phyloP scores from a whole-genome alignment of 768 basidiomycete species.

The Suillus americanus region DNA sequence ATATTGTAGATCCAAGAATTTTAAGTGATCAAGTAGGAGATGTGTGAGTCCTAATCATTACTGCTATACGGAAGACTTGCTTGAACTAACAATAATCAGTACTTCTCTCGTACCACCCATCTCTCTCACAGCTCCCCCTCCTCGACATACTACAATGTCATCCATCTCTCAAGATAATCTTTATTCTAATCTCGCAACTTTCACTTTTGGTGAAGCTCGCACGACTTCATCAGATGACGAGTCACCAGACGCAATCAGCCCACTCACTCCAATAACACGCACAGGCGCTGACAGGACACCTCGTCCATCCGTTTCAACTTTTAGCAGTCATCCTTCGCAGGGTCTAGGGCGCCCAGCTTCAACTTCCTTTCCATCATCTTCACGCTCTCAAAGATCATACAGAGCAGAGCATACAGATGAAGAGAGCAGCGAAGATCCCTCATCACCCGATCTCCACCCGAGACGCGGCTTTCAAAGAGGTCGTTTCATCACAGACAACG shows the following conservation, averaged over 20 bases:
- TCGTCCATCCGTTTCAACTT: constrained; percentile 37
- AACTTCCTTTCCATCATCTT: constrained; percentile 12
- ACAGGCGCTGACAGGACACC: constrained; percentile 43
- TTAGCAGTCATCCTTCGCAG: constrained; percentile 35
- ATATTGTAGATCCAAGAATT: not conserved
- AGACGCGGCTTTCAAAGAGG: constrained; percentile 18
- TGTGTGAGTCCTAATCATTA: not conserved
- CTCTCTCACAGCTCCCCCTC: not conserved
- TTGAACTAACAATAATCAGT: not conserved
- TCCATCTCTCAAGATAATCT: constrained; percentile 25
- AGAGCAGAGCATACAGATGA: constrained; percentile 22
- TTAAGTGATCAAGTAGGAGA: not conserved
- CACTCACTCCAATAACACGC: constrained; percentile 31
- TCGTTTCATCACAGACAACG: constrained; percentile 37
- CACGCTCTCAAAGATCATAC: constrained; percentile 13
- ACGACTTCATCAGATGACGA: constrained; percentile 12
- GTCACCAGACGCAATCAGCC: constrained; percentile 34
- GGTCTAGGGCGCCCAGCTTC: constrained; percentile 26
- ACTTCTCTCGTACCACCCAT: not conserved
- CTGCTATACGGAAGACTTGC: not conserved
- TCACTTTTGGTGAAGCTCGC: constrained; percentile 40
- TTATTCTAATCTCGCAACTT: constrained; percentile 41
- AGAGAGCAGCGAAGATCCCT: constrained; percentile 38
- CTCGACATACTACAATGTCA: not conserved
- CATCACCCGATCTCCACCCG: constrained; percentile 25